Evolutionary conservation across 2,329 filamentous ascomycete species (phyloP).

Genomic region (Pseudogymnoascus verrucosus): DNA sequence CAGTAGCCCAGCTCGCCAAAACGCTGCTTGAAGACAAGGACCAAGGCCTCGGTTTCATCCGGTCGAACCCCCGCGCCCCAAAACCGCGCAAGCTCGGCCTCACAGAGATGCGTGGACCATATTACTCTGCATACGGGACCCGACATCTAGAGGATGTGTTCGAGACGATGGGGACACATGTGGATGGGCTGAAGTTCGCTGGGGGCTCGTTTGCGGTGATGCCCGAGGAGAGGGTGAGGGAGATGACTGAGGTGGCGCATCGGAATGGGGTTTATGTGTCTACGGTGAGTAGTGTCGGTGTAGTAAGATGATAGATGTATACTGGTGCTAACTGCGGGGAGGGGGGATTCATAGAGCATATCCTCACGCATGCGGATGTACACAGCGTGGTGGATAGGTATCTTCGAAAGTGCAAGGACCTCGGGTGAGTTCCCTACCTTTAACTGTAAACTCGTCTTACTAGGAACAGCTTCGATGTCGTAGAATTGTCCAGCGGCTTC

Average conservation of each 20-base stretch:
- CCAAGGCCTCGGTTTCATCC: conserved; percentile 42
- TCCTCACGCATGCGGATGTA: conserved; percentile 40
- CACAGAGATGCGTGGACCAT: conserved; percentile 48
- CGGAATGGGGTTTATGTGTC: conserved; percentile 43
- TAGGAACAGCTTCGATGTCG: conserved; percentile 39
- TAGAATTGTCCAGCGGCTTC: conserved; percentile 46
- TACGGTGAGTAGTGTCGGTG: conserved; percentile 30
- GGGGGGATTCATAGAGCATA: conserved; percentile 47
- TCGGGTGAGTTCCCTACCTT: conserved; percentile 30
- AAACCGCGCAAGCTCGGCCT: conserved; percentile 43
- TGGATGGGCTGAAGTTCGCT: conserved; percentile 48
- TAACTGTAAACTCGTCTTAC: not conserved
- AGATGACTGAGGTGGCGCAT: conserved; percentile 42
- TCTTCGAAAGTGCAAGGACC: conserved; percentile 41
- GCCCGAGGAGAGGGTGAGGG: conserved; percentile 36
- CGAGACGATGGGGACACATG: conserved; percentile 46
- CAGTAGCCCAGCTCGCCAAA: not conserved
- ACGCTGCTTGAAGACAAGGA: conserved; percentile 41
- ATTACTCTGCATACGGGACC: conserved; percentile 47
- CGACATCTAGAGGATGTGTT: conserved; percentile 44
- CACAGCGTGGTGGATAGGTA: conserved; percentile 41
- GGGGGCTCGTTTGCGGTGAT: conserved; percentile 45
- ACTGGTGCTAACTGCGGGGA: conserved; percentile 16
- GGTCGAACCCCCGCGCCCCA: conserved; percentile 38
- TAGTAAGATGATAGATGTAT: not conserved